Evolutionary conservation across 2,329 filamentous ascomycete species (phyloP), one percentile per base, ranked within the genome.

Genomic region (Cercospora sp.): DNA sequence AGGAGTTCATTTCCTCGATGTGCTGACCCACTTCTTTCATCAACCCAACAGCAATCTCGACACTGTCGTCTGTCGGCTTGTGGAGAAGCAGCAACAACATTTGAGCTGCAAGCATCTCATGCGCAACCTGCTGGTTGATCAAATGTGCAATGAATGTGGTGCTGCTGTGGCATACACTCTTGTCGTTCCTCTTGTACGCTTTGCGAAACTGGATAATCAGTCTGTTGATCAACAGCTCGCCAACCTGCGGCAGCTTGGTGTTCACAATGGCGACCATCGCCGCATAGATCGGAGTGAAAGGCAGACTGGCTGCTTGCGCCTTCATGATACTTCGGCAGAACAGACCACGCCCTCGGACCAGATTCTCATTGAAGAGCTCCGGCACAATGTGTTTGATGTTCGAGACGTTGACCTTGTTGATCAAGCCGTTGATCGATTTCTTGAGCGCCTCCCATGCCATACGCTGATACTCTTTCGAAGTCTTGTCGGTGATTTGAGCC

Each of bases 381-480:
- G 94, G 94, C 26, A 98, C 93, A 70, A 99, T 97, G 77, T 91
- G 88, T 81, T 99, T 98, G 86, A 99, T 98, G 80, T 99, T 99
- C 36, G 91, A 92, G 65, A 94, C 92, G 81, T 98, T 98, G 84
- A 97, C 91, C 84, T 99, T 99, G 86, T 99, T 99, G 86, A 99
- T 97, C 72, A 99, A 83, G 75, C 95, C 95, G 78, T 99, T 98
- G 82, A 99, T 97, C 60, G 92, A 95, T 84, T 99, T 99, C 84
- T 99, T 99, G 77, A 99, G 84, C 12, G 94, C 94, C 81, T 99
- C 95, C 95, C 95, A 99, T 8, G 94, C 93, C 92, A 99, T 97
- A 75, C 95, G 92, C 86, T 98, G 95, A 78, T 97, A 98, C 82
- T 98, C 95, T 81, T 97, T 96, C 80, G 90, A 96, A 64, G 87